Percentiles rank a stretch among this genome's conserved stretches.
Conservation (phyloP, 2,329 filamentous ascomycete genomes). For the Periconia sp. region DNA sequence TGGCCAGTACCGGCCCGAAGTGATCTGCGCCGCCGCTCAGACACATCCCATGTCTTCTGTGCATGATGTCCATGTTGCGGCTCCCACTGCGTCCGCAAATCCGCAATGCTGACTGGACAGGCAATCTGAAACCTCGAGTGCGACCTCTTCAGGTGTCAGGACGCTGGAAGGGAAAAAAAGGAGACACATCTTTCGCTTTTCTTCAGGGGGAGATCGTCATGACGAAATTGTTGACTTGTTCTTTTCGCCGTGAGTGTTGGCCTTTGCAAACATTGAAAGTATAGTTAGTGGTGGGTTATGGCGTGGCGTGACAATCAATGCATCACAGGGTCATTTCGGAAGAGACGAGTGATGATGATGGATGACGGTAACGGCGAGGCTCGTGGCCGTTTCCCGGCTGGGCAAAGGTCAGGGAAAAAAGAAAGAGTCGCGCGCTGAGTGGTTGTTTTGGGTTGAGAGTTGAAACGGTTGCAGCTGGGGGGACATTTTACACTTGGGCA, state of each 20-base stretch:
- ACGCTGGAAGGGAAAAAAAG: not conserved
- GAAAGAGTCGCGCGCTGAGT: conserved; percentile 7
- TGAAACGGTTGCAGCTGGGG: conserved; percentile 27
- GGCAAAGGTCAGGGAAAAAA: too few species aligned
- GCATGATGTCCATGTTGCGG: conserved; percentile 26
- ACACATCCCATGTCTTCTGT: not conserved
- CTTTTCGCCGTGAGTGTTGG: not conserved
- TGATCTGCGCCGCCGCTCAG: not conserved
- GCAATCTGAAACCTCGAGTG: conserved; percentile 27
- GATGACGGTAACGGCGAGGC: too few species aligned
- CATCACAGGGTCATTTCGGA: not conserved
- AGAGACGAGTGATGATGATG: not conserved
- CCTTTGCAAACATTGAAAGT: too few species aligned
- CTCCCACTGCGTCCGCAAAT: conserved; percentile 16
- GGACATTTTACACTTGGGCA: too few species aligned
- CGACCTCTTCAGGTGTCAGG: not conserved
- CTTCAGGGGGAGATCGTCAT: not conserved
- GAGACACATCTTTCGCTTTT: not conserved
- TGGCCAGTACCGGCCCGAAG: conserved; percentile 9
- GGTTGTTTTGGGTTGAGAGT: conserved; percentile 15
- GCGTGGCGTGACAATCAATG: not conserved
- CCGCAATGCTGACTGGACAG: too few species aligned
- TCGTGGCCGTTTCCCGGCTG: not conserved
- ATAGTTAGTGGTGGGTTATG: too few species aligned
- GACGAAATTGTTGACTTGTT: not conserved